Conservation (phyloP, 352 stramenopile genomes). For the Thraustochytrium striatum region DNA sequence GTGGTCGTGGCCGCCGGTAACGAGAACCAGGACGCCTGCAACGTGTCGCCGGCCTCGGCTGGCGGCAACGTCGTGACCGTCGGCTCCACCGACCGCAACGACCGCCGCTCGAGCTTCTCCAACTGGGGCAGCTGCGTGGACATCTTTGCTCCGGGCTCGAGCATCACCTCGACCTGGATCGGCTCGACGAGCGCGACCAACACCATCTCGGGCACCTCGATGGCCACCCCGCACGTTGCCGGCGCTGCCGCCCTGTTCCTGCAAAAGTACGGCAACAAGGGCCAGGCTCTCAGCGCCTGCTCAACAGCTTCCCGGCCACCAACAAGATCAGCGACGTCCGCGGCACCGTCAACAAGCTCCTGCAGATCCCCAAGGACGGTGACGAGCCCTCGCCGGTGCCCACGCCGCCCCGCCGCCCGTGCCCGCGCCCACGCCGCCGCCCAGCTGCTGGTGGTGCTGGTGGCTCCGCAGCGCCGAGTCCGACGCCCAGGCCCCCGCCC, state of each 20-base stretch:
- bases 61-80: neutral
- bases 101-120: slow-evolving; percentile 26
- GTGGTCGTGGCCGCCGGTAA: slow-evolving; percentile 48
- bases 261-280: slow-evolving; percentile 19
- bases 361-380: neutral
- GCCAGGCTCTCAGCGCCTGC: no score
- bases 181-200: neutral
- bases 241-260: slow-evolving; percentile 31
- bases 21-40: slow-evolving; percentile 28
- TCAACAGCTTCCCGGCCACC: slow-evolving; percentile 17
- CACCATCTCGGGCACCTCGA: slow-evolving; percentile 46
- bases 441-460: no score
- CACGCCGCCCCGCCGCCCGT: neutral
- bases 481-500: no score
- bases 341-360: neutral
- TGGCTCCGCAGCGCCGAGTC: no score
- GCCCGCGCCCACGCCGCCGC: neutral
- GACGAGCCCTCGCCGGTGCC: neutral
- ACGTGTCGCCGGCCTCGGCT: neutral
- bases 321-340: neutral
- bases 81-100: neutral
- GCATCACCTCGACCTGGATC: slow-evolving; percentile 36
- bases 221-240: slow-evolving; percentile 48
- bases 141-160: slow-evolving; percentile 39
- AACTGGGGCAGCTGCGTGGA: slow-evolving; percentile 45